These are phyloP conservation scores for Cutaneotrichosporon curvatum DNA, from an alignment of 1,284 basidiomycete genomes.

Conservation along the genomic window DNA sequence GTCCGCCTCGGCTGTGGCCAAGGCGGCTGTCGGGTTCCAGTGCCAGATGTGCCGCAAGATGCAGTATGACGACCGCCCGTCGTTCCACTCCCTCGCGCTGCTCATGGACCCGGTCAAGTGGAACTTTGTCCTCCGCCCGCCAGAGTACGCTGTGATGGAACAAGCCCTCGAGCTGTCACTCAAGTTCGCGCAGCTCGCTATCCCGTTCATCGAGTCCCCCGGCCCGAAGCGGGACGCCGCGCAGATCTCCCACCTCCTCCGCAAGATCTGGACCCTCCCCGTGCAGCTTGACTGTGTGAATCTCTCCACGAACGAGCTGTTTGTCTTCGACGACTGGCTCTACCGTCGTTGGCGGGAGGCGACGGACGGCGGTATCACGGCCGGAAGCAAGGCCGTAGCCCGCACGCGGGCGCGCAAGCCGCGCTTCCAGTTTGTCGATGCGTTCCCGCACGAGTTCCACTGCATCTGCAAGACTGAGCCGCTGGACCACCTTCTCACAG, in stretches of 20 bases:
- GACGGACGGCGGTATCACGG: not conserved
- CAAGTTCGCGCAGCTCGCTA: conserved; percentile 17
- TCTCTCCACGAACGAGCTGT: conserved; percentile 14
- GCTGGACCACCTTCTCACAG: conserved; percentile 19
- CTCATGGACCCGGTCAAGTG: conserved; percentile 20
- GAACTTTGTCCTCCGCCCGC: conserved; percentile 27
- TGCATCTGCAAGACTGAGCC: conserved; percentile 33
- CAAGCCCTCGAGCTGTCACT: conserved; percentile 18
- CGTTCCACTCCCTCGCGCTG: conserved; percentile 19
- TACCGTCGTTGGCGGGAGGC: conserved; percentile 27
- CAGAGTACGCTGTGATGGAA: conserved; percentile 22
- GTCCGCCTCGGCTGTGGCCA: conserved; percentile 9
- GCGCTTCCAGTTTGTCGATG: conserved; percentile 23
- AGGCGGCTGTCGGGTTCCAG: conserved; percentile 20
- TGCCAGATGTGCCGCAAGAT: conserved; percentile 38
- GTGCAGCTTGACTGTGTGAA: conserved; percentile 27
- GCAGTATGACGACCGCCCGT: conserved; percentile 27
- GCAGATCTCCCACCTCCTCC: conserved; percentile 21
- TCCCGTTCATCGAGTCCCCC: conserved; percentile 21
- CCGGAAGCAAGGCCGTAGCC: not conserved
- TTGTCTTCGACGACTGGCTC: conserved; percentile 31
- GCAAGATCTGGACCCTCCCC: conserved; percentile 36
- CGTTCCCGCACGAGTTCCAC: conserved; percentile 18
- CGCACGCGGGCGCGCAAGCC: conserved; percentile 25
- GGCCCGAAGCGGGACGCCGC: conserved; percentile 7